These are phyloP conservation scores for Penicillium fimorum DNA, from an alignment of 495 filamentous ascomycete species.

Conservation along the genomic window DNA sequence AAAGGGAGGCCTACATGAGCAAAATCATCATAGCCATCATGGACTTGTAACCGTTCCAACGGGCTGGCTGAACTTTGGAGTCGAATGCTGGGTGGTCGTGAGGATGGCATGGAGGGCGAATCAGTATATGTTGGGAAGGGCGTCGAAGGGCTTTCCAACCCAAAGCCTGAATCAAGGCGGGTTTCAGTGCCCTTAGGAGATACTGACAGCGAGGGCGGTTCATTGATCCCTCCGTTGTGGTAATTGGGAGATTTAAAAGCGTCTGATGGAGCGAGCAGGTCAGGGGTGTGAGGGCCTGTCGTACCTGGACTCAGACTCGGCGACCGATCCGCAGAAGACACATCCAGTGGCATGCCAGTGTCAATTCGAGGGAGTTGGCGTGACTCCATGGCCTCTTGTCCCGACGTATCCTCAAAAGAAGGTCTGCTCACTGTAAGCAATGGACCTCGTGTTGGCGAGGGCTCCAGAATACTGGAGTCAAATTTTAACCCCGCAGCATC, in stretches of 20 bases:
- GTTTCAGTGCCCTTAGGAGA: slow-evolving; percentile 33
- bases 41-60: slow-evolving; percentile 40
- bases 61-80: slow-evolving; percentile 50
- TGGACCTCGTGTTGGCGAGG: slow-evolving; percentile 19
- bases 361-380: slow-evolving; percentile 24
- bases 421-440: slow-evolving; percentile 36
- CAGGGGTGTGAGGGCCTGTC: slow-evolving; percentile 24
- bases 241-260: slow-evolving; percentile 40
- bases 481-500: slow-evolving; percentile 49
- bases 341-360: slow-evolving; percentile 17
- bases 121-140: slow-evolving; percentile 55
- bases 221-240: slow-evolving; percentile 19
- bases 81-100: slow-evolving; percentile 53
- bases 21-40: slow-evolving; percentile 28
- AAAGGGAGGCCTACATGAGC: slow-evolving; percentile 15
- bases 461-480: slow-evolving; percentile 34
- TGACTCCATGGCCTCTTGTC: slow-evolving; percentile 5
- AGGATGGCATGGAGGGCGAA: slow-evolving; percentile 38
- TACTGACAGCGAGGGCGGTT: slow-evolving; percentile 30
- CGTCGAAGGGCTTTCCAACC: slow-evolving; percentile 34
- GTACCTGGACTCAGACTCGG: slow-evolving; percentile 23
- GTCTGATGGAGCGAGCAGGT: slow-evolving; percentile 39
- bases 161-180: slow-evolving; percentile 11
- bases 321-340: slow-evolving; percentile 33
- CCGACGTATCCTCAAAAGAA: slow-evolving; percentile 23